These are phyloP conservation scores for Penicillium freii DNA, from an alignment of 2,329 filamentous ascomycete genomes.

Conservation along the genomic window DNA sequence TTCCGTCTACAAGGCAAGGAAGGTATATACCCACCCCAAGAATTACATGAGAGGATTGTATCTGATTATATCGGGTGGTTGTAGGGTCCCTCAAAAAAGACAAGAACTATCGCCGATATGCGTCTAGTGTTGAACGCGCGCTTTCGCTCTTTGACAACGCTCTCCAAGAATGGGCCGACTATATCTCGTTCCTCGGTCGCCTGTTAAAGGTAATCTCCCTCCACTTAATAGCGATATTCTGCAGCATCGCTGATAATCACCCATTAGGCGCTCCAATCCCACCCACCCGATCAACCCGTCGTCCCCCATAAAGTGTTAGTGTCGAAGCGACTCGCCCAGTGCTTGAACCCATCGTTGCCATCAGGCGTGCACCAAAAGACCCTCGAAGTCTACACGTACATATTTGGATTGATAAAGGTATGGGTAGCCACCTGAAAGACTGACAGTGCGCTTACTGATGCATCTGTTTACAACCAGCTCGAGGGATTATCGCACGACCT, in stretches of 20 bases:
- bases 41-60: not conserved
- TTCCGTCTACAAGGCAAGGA: conserved; percentile 74
- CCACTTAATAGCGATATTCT: not conserved
- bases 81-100: conserved; percentile 52
- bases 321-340: conserved; percentile 90
- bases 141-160: conserved; percentile 87
- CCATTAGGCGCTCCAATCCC: conserved; percentile 76
- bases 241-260: conserved; percentile 4
- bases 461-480: conserved; percentile 39
- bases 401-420: conserved; percentile 82
- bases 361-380: conserved; percentile 98
- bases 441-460: conserved; percentile 13
- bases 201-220: conserved; percentile 70
- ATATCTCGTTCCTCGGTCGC: conserved; percentile 92
- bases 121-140: conserved; percentile 79
- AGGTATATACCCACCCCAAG: conserved; percentile 54
- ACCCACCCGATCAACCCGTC: conserved; percentile 66
- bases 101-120: conserved; percentile 80
- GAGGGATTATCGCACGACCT: conserved; percentile 80
- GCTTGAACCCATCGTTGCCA: conserved; percentile 85
- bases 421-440: conserved; percentile 17
- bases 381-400: conserved; percentile 85
- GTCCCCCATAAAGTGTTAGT: conserved; percentile 81
- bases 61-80: conserved; percentile 5
- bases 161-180: conserved; percentile 98